phyloP scores from a whole-genome alignment of 2,329 filamentous ascomycete genomes.

The Colletotrichum sublineola region DNA sequence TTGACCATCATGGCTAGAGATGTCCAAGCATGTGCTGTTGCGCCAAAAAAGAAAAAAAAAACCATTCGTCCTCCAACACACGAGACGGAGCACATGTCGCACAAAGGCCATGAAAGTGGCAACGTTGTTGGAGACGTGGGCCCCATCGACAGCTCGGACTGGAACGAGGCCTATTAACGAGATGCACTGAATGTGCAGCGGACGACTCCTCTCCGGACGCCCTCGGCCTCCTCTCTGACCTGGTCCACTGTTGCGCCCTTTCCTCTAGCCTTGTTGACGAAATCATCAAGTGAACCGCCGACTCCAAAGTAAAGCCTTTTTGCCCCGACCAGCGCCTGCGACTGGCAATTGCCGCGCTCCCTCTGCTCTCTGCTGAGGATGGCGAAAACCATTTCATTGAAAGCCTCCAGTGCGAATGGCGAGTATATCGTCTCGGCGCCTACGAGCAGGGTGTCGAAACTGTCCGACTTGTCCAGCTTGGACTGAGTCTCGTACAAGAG shows the following conservation, averaged over 20 bases:
- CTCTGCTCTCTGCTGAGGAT: conserved; percentile 65
- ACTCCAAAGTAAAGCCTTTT: conserved; percentile 90
- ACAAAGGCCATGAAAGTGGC: background rate
- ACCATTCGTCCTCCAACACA: background rate
- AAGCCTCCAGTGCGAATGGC: conserved; percentile 76
- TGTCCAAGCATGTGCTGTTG: background rate
- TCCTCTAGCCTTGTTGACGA: conserved; percentile 66
- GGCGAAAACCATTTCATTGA: conserved; percentile 74
- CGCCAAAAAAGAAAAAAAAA: background rate
- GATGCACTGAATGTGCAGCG: conserved; percentile 56
- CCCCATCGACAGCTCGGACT: conserved; percentile 17
- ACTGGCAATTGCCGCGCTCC: conserved; percentile 43
- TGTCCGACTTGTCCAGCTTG: conserved; percentile 28
- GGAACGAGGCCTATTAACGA: conserved; percentile 32
- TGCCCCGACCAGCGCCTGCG: conserved; percentile 74
- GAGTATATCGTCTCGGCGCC: conserved; percentile 89
- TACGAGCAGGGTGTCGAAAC: conserved; percentile 66
- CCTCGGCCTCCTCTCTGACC: conserved; percentile 70
- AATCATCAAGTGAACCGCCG: conserved; percentile 84
- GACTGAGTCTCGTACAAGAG: conserved; percentile 61
- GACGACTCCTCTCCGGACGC: conserved; percentile 73
- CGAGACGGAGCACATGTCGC: background rate
- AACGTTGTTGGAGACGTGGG: conserved; percentile 41
- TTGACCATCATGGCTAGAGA: background rate
- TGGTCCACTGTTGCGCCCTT: conserved; percentile 64